Base-by-base conservation (phyloP, 352 stramenopile species). In the Phytophthora meadii region DNA sequence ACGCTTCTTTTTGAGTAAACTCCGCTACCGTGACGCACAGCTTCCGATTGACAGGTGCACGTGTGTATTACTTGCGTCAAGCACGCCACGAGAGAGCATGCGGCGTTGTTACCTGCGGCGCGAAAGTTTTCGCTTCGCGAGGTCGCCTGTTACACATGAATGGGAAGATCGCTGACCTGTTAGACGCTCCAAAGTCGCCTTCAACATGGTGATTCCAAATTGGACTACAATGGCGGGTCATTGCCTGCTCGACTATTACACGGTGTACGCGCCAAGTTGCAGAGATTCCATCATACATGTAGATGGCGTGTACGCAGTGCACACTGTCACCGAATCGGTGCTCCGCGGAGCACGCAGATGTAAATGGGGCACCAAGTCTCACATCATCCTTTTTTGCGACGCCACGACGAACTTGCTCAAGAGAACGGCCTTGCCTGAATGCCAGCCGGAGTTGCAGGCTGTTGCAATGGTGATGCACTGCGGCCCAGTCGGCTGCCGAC, bases 81-180 rank as follows among this genome's bases (percentile, higher is more conserved):
- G 47, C 37, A 25, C 7, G n/a, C 40, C 24, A 22, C 34, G 56
- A 56, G 47, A 58, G 48, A 58, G 56, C 17, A 44, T 55, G 34
- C 45, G 36, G 11, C 10, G 17, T n/a, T 30, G 27, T 32, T 27
- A 8, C 39, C 44, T 57, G 40, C 54, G 39, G 42, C 53, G 39
- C 46, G 36, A 61, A 70, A 70, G 55, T 51, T 70, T 70, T 60
- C 36, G 24, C 15, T 51, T 56, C 52, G 45, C 51, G 15, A 40
- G 41, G n/a, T 59, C 17, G 50, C 45, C 28, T 52, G 42, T 70
- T 65, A 70, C 62, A 65, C 48, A 70, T 60, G 46, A 27, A 14
- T 12, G 42, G 41, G 24, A 41, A 57, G 19, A 51, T 59, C 48
- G 34, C 36, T 15, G 19, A 44, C 47, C 62, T 63, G 44, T 50